These are phyloP conservation scores for Sinapis alba DNA, from an alignment of 441 rosid genomes.

Conservation along the genomic window DNA sequence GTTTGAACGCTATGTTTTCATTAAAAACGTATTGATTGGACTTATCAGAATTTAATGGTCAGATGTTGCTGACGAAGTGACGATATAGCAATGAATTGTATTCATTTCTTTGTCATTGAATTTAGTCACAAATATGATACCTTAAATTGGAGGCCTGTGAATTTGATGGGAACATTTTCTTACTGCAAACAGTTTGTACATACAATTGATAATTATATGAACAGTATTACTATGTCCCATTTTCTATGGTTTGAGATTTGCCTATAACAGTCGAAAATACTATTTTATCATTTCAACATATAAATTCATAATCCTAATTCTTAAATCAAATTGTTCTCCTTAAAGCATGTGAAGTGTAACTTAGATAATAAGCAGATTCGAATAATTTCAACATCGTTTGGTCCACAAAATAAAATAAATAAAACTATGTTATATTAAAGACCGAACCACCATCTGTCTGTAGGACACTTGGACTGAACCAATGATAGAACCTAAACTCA, in stretches of 20 bases:
- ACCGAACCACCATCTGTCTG: too few species aligned
- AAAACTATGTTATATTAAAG: too few species aligned
- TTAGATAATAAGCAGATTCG: neutral
- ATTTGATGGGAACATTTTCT: constrained; percentile 2
- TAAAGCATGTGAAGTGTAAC: neutral
- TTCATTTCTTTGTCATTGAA: neutral
- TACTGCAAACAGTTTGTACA: constrained; percentile 22
- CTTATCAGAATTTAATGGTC: neutral
- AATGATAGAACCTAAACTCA: too few species aligned
- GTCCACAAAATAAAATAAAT: too few species aligned
- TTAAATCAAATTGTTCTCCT: neutral
- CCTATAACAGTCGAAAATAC: constrained; percentile 1
- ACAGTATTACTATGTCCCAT: constrained; percentile 18
- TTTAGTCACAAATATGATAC: neutral
- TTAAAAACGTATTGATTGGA: neutral
- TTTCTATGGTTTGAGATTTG: neutral
- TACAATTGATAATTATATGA: neutral
- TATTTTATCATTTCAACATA: neutral
- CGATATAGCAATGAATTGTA: neutral
- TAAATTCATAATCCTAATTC: neutral
- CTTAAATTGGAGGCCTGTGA: constrained; percentile 17
- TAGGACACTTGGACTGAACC: too few species aligned
- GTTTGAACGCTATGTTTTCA: neutral
- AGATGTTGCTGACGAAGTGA: neutral
- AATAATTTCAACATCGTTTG: neutral